Conservation (phyloP, 2,329 filamentous ascomycete species). For the Boeremia lycopersici region DNA sequence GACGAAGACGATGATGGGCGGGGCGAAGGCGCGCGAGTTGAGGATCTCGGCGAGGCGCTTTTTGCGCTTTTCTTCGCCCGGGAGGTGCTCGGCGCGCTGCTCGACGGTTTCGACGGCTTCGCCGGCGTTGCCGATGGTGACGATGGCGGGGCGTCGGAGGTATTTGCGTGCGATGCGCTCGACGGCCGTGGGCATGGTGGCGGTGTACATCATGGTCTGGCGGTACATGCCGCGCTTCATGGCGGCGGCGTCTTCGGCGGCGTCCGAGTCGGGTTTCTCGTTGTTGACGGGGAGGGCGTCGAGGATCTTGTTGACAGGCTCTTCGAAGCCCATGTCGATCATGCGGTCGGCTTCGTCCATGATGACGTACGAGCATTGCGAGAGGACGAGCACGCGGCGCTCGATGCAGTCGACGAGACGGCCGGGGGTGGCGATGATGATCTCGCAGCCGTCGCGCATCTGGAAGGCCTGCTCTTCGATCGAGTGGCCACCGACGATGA, state of each 20-base stretch:
- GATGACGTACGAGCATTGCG: constrained; percentile 97
- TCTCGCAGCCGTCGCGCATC: constrained; percentile 90
- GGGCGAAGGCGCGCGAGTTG: constrained; percentile 74
- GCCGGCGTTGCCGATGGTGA: constrained; percentile 91
- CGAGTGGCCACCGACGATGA: constrained; percentile 96
- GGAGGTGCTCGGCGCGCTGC: constrained; percentile 90
- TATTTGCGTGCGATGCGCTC: constrained; percentile 98
- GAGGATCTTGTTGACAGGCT: constrained; percentile 95
- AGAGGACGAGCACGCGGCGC: constrained; percentile 84
- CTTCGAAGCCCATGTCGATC: constrained; percentile 98
- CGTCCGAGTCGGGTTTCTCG: constrained; percentile 93
- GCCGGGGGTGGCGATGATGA: constrained; percentile 97
- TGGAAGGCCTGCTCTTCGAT: constrained; percentile 93
- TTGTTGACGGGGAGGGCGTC: constrained; percentile 91
- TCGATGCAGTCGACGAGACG: constrained; percentile 98
- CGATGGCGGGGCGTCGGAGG: constrained; percentile 86
- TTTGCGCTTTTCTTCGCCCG: constrained; percentile 94
- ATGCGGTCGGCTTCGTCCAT: constrained; percentile 99
- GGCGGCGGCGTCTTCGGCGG: constrained; percentile 81
- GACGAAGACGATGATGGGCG: constrained; percentile 98
- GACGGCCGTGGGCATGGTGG: constrained; percentile 91
- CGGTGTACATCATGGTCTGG: constrained; percentile 99
- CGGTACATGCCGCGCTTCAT: constrained; percentile 89
- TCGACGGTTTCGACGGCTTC: constrained; percentile 98
- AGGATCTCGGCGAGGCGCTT: constrained; percentile 93